phyloP scores from a whole-genome alignment of 805 yeast species.

The Tetrapisispora nanseiensis region DNA sequence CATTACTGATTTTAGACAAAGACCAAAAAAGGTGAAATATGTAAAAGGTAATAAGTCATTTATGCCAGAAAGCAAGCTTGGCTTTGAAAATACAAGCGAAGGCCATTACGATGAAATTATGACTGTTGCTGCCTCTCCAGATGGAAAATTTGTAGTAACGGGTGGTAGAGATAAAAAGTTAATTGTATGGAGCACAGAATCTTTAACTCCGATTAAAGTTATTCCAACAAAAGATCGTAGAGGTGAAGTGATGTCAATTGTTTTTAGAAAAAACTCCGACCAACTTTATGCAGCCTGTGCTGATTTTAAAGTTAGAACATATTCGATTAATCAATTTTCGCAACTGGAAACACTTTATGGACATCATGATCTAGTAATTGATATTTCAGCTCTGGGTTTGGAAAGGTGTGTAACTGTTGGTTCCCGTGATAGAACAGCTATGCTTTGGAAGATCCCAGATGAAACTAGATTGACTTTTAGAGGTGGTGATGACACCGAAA shows the following conservation, averaged over 20 bases:
- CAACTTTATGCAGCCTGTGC: constrained; percentile 89
- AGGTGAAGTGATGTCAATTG: constrained; percentile 61
- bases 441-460: constrained; percentile 94
- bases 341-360: constrained; percentile 90
- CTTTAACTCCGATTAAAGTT: constrained; percentile 63
- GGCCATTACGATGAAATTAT: constrained; percentile 73
- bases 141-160: constrained; percentile 81
- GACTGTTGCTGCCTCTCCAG: constrained; percentile 74
- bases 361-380: constrained; percentile 84
- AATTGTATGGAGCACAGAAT: constrained; percentile 79
- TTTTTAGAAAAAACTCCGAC: constrained; percentile 71
- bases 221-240: constrained; percentile 64
- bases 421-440: constrained; percentile 85
- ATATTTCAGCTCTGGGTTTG: constrained; percentile 66
- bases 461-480: constrained; percentile 89
- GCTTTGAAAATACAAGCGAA: constrained; percentile 43
- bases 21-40: constrained; percentile 58
- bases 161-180: constrained; percentile 82
- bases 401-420: constrained; percentile 97
- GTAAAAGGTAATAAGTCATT: constrained; percentile 49
- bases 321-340: constrained; percentile 73
- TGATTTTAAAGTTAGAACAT: constrained; percentile 83
- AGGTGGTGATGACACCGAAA: constrained; percentile 64
- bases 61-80: constrained; percentile 29
- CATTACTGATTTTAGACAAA: constrained; percentile 40